A percentile compares a stretch with the other conserved stretches of the same genome.
Conservation (phyloP, 1,284 basidiomycete genomes). For the Flammula alnicola region DNA sequence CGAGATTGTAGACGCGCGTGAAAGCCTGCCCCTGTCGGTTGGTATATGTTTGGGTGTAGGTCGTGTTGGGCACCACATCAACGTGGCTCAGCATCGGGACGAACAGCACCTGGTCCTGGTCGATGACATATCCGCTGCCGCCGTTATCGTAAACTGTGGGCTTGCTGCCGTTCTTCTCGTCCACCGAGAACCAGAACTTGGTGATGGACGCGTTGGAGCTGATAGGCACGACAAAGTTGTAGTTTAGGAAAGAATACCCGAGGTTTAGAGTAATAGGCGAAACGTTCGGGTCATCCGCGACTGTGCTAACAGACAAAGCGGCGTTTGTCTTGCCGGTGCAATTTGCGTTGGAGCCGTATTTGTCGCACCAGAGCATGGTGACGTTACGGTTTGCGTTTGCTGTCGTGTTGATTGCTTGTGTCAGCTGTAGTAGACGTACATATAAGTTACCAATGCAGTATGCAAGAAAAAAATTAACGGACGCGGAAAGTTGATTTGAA, state of each 20-base stretch:
- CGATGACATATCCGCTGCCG: constrained; percentile 21
- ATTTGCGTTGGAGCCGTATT: not conserved
- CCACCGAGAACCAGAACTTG: constrained; percentile 31
- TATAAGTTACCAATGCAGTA: not conserved
- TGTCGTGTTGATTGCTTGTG: constrained; percentile 1
- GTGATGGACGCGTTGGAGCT: constrained; percentile 22
- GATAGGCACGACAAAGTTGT: constrained; percentile 24
- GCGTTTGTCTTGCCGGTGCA: not conserved
- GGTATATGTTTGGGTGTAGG: constrained; percentile 28
- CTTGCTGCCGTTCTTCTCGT: constrained; percentile 21
- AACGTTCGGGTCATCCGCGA: not conserved
- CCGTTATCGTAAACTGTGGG: constrained; percentile 21
- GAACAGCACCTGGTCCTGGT: constrained; percentile 23
- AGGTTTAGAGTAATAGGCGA: not conserved
- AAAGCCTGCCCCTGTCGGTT: constrained; percentile 28
- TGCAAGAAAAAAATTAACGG: not conserved
- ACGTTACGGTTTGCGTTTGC: constrained; percentile 19
- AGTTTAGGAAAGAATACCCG: constrained; percentile 5
- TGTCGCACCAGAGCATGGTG: constrained; percentile 13
- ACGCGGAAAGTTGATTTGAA: constrained; percentile 14
- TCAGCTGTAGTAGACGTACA: not conserved
- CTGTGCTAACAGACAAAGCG: not conserved
- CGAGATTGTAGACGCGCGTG: constrained; percentile 34
- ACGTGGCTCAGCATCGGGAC: constrained; percentile 16
- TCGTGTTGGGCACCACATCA: constrained; percentile 23